phyloP scores from a whole-genome alignment of 768 basidiomycete species.

The Amanita muscaria region DNA sequence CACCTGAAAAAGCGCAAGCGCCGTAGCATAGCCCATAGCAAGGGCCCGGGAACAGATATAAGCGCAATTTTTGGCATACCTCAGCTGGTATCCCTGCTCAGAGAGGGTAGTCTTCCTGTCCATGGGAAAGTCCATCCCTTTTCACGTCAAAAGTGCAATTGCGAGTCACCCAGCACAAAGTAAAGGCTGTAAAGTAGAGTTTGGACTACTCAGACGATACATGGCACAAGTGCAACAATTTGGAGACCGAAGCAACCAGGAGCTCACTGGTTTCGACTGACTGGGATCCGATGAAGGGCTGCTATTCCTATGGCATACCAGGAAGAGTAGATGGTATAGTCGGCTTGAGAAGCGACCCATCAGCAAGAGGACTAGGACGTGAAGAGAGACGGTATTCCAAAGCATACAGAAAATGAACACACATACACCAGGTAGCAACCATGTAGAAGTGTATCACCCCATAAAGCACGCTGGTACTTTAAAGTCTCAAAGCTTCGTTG shows the following conservation, averaged over 20 bases:
- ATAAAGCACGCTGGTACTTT: too few relatives aligned
- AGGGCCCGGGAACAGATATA: too few relatives aligned
- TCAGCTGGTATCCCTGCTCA: conserved; percentile 99
- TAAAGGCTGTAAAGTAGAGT: conserved; percentile 56
- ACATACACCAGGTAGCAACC: conserved; percentile 99
- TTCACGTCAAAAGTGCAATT: conserved; percentile 78
- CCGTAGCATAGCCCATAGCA: too few relatives aligned
- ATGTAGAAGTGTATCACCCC: conserved; percentile 99
- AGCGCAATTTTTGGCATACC: too few relatives aligned
- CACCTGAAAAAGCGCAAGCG: conserved; percentile 43
- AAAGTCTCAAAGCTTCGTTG: too few relatives aligned
- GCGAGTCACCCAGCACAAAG: conserved; percentile 60
- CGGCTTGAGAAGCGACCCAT: conserved; percentile 92
- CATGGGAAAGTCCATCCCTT: conserved; percentile 97
- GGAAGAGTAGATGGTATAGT: conserved; percentile 91
- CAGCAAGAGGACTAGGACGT: conserved; percentile 82
- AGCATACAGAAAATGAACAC: conserved; percentile 16
- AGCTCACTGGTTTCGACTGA: conserved; percentile 96
- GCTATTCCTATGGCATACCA: conserved; percentile 99
- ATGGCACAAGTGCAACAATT: conserved; percentile 90
- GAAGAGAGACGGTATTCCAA: conserved; percentile 86
- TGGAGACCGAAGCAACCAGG: conserved; percentile 96
- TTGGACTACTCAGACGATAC: conserved; percentile 87
- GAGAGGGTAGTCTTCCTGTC: conserved; percentile 97
- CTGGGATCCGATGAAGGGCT: conserved; percentile 97